Evolutionary conservation across 495 filamentous ascomycete species (phyloP), one percentile per base, ranked within the genome.

Genomic region (Mycothermus thermophilus): DNA sequence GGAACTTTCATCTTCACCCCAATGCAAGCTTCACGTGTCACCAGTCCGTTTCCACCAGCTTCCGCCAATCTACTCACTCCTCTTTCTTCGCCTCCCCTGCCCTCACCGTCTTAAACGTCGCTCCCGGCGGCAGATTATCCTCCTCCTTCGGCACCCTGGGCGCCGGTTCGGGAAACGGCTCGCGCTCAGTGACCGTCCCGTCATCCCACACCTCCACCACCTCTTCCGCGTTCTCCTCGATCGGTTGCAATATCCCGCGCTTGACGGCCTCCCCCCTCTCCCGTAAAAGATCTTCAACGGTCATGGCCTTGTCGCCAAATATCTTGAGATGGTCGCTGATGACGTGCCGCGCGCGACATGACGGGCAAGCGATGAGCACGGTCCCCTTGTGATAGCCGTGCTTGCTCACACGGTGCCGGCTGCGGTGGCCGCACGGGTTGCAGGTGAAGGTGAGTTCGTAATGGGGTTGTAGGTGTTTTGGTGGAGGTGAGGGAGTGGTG

Each of bases 361-460:
- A 57, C 1, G 87, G 86, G 50, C 90, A 99, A 21, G 74, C 74
- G 30, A 99, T 84, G 27, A 96, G 61, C 10, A 93, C 80, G 1
- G 80, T 82, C 16, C 90, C 90, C 16, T 76, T 60, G 54, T 95
- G 85, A 53, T 95, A 99, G 10, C 82, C 90, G 41, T 93, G 90
- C 58, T 95, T 94, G 15, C 80, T 80, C 38, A 99, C 63, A 8
- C 56, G 64, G 52, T 96, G 90, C 3, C 69, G 59, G 4, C 82
- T 87, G 19, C 92, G 77, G 4, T 66, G 49, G 8, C 54, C 55
- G 63, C 90, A 99, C 15, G 84, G 84, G 36, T 75, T 77, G 71
- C 90, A 99, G 41, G 92, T 99, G 53, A 99, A 94, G 8, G 72
- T 77, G 17, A 96, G 64, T 31, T 80, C 63, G 60, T 96, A 97